These are phyloP conservation scores for Rhamnella rubrinervis DNA, from an alignment of 331 rosid species.

Conservation along the genomic window DNA sequence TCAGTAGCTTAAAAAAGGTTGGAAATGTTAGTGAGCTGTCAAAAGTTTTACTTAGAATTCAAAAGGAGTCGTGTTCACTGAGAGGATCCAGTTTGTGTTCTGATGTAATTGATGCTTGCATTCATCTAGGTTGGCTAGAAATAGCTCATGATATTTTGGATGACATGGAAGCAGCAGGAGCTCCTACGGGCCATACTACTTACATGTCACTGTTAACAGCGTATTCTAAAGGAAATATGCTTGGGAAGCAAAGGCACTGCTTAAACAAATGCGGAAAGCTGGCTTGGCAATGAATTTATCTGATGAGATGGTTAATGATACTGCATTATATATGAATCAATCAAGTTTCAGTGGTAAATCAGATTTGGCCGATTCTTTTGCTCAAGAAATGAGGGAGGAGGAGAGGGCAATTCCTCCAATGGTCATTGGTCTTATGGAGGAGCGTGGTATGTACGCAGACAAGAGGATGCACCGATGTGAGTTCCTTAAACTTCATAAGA, in stretches of 20 bases:
- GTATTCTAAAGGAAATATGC: constrained; percentile 51
- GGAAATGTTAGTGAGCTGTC: constrained; percentile 59
- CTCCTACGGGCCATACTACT: constrained; percentile 33
- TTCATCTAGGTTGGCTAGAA: constrained; percentile 82
- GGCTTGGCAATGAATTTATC: constrained; percentile 29
- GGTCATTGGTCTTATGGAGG: constrained; percentile 57
- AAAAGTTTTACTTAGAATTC: constrained; percentile 53
- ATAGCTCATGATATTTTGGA: constrained; percentile 87
- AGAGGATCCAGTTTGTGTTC: constrained; percentile 54
- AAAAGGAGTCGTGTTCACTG: constrained; percentile 38
- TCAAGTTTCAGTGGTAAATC: constrained; percentile 22
- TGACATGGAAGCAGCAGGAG: constrained; percentile 52
- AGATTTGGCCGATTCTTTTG: constrained; percentile 41
- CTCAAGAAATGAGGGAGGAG: constrained; percentile 42
- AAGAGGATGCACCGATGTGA: constrained; percentile 66
- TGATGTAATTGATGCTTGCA: constrained; percentile 62
- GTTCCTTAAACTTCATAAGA: constrained; percentile 66
- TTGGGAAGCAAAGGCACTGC: constrained; percentile 66
- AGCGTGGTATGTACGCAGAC: constrained; percentile 47
- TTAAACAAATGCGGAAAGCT: constrained; percentile 61
- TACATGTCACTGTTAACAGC: constrained; percentile 56
- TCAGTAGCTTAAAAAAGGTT: constrained; percentile 43
- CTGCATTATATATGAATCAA: not conserved
- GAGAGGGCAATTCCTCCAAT: constrained; percentile 25
- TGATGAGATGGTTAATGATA: constrained; percentile 37